These are phyloP conservation scores for Elongisporangium anandrum DNA, from an alignment of 352 stramenopile genomes.

Conservation along the genomic window DNA sequence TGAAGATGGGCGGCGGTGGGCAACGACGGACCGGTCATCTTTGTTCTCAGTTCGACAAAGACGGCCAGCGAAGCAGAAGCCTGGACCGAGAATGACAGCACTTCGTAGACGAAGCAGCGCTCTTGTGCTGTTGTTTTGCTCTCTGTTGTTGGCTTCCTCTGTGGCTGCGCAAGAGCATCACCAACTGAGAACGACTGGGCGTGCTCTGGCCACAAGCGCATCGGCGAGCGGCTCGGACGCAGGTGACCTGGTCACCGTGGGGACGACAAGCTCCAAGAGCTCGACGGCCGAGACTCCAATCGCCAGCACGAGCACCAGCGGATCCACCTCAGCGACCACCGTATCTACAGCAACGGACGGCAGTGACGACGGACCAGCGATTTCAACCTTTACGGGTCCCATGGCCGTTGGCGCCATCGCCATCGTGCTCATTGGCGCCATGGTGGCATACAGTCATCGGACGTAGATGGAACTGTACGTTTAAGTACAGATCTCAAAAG, in stretches of 20 bases:
- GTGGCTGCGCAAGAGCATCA: neutral
- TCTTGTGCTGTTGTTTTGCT: neutral
- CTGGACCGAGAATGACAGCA: neutral
- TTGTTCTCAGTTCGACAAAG: neutral
- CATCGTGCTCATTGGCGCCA: conserved; percentile 50
- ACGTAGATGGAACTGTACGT: neutral
- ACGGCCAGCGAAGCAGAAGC: neutral
- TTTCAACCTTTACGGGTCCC: conserved; percentile 37
- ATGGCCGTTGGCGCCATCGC: conserved; percentile 37
- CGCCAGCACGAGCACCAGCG: neutral
- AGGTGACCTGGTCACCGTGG: neutral
- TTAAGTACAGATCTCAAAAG: neutral
- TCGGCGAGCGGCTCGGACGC: neutral
- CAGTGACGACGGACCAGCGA: conserved; percentile 11
- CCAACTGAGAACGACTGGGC: neutral
- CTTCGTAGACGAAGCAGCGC: neutral
- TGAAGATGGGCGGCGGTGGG: neutral
- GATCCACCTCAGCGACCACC: neutral
- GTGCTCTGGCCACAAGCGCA: neutral
- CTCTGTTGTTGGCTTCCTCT: neutral
- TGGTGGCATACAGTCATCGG: conserved; percentile 51
- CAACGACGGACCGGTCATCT: neutral
- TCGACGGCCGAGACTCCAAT: conserved; percentile 1
- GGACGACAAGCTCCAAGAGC: neutral
- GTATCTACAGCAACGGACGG: conserved; percentile 1